These are phyloP conservation scores for Candida dubliniensis DNA, from an alignment of 1,139 yeast genomes.

Conservation along the genomic window DNA sequence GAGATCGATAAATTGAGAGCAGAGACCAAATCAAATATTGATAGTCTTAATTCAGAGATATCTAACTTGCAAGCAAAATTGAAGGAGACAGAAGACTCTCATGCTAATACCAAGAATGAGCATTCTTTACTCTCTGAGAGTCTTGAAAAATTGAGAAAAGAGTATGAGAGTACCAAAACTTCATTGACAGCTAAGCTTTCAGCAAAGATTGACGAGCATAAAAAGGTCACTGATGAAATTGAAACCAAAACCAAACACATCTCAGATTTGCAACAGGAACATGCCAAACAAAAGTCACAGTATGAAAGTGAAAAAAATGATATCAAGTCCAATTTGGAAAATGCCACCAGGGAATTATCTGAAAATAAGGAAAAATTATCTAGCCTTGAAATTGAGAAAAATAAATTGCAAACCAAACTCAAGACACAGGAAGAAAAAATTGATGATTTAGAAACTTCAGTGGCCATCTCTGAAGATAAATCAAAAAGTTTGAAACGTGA, in stretches of 20 bases:
- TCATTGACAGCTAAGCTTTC: constrained; percentile 4
- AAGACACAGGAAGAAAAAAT: constrained; percentile 7
- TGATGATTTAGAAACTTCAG: constrained; percentile 9
- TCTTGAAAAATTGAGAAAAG: constrained; percentile 3
- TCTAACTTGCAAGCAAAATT: constrained; percentile 15
- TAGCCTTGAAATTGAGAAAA: background rate
- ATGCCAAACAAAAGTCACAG: constrained; percentile 7
- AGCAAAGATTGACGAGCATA: constrained; percentile 10
- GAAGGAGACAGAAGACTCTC: constrained; percentile 1
- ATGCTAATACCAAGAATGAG: background rate
- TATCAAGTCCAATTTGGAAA: constrained; percentile 1
- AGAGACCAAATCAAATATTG: constrained; percentile 8
- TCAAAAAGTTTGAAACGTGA: constrained; percentile 10
- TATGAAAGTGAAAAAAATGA: constrained; percentile 5
- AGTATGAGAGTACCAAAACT: background rate
- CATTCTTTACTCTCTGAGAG: constrained; percentile 1
- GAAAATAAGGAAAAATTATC: background rate
- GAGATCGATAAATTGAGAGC: constrained; percentile 17
- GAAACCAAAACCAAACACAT: constrained; percentile 6
- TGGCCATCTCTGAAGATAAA: constrained; percentile 11
- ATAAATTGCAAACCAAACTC: constrained; percentile 5
- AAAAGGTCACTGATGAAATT: constrained; percentile 7
- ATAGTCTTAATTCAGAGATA: constrained; percentile 15
- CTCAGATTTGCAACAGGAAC: constrained; percentile 8
- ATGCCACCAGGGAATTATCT: constrained; percentile 1